phyloP scores from a whole-genome alignment of 495 filamentous ascomycete species.

The Parathielavia appendiculata region DNA sequence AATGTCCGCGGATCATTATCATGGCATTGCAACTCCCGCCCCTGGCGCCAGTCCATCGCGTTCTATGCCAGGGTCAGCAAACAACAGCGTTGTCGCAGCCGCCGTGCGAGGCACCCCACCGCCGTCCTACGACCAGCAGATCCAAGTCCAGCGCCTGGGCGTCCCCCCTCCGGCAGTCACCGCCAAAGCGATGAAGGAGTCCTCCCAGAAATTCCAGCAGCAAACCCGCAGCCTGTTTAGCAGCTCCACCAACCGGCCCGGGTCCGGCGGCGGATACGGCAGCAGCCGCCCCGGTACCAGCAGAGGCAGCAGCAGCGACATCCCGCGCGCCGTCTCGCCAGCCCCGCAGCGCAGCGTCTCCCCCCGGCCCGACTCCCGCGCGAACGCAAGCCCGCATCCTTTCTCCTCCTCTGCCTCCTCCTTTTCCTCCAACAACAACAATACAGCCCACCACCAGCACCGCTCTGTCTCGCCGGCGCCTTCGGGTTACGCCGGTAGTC shows the following conservation, averaged over 20 bases:
- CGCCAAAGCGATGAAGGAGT: constrained; percentile 86
- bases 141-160: constrained; percentile 70
- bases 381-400: constrained; percentile 14
- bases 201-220: constrained; percentile 77
- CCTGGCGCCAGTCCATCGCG: constrained; percentile 46
- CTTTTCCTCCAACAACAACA: constrained; percentile 26
- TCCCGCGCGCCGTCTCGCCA: constrained; percentile 49
- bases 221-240: constrained; percentile 76
- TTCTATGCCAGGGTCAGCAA: constrained; percentile 35
- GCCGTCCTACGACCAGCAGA: constrained; percentile 75
- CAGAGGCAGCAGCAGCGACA: constrained; percentile 37
- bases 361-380: constrained; percentile 44
- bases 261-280: constrained; percentile 26
- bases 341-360: constrained; percentile 47
- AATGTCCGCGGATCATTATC: constrained; percentile 88
- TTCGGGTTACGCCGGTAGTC: constrained; percentile 39
- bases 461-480: constrained; percentile 50
- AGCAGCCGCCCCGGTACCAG: constrained; percentile 39
- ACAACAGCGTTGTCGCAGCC: constrained; percentile 41
- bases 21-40: constrained; percentile 79
- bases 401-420: constrained; percentile 47
- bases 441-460: background rate
- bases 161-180: constrained; percentile 91
- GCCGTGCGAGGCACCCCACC: constrained; percentile 68
- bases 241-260: constrained; percentile 39